Evolutionary conservation across 192 early-diverging fungal genomes (phyloP), one percentile per base, ranked within the genome.

Genomic region (Coemansia sp.): DNA sequence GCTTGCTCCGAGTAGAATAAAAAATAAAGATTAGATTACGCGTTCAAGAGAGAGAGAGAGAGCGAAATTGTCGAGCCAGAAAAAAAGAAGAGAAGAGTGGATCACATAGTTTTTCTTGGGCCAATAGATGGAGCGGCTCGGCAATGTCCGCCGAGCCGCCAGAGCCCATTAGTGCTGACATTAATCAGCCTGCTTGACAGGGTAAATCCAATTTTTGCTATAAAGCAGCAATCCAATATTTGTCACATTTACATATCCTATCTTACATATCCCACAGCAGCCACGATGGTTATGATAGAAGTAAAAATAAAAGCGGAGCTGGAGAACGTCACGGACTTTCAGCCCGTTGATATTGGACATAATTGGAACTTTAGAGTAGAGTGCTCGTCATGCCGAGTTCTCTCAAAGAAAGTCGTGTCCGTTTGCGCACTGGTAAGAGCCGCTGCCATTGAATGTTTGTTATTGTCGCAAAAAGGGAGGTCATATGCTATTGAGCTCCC

Each of bases 321-420:
- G 20, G 89, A 91, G 66, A 96, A 96, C 74, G 88, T 94, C 5
- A 93, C 94, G 12, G 88, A 93, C 59, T 80, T 96, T 46, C 74
- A 77, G 34, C 91, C 92, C 4, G 77, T 76, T 16, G 87, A 86
- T 46, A 81, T 80, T 18, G 88, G 90, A 42, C 87, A 90, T 70
- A 88, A 87, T 64, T 91, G 57, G 57, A 34, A 60, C 57, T 60
- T 60, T 60, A 60, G 57, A 60, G 57, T 60, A 16, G 16, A 60
- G 9, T 60, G 57, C 33, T 18, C 57, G 33, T 34, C 29, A 18
- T 60, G 57, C 33, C 57, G 31, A 15, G 57, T 9, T 33, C 27
- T 60, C 27, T 60, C 57, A n/a, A 60, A 60, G 57, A 60, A 60
- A n/a, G 31, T 60, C 31, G 57, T 60, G 33, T 34, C 57, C 33